Base-by-base conservation (phyloP, 441 rosid species). In the Gossypium trilobum region DNA sequence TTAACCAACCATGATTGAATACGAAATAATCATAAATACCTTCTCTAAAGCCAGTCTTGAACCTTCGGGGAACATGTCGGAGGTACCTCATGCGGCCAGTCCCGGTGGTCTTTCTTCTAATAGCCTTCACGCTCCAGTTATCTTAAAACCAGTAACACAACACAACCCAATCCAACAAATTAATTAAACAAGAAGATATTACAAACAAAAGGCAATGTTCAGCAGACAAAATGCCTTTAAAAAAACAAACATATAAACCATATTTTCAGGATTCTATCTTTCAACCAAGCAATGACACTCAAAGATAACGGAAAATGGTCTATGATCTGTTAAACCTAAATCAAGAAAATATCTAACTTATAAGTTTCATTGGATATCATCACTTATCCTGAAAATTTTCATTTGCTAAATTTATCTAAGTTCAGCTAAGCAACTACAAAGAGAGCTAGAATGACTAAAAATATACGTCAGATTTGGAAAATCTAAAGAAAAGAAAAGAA, bases 21-120 rank as follows among this genome's bases (percentile, higher is more conserved):
- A 42, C 0, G 7, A 11, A 65, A 19, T 5, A 0, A 1, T 0
- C 1, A 39, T 0, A 0, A 9, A 63, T 51, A 60, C 65, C 65
- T 29, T 60, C 65, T 60, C 22, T 60, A 14, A 60, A 60, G 65
- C 65, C 65, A 60, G 65, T 60, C 4, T 60, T 60, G 65, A 60
- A 60, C 44, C 65, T 60, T 29, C 44, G 65, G 5, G 65, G 65
- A 7, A 60, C 65, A 29, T n/a, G 42, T 5, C 42, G 65, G 22
- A 29, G 65, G 22, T 60, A 60, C 44, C 44, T 60, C 65, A 29
- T 60, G 11, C 44, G 65, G 22, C 65, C 65, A 2, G 65, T 27
- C 2, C 44, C 44, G 11, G 44, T 60, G 0, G 42, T 60, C 65
- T 29, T 60, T 60, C 65, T 29, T 60, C 22, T 60, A 29, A 60